Percentiles rank a stretch among this genome's conserved stretches.
Conservation (phyloP, 495 filamentous ascomycete species). For the Aspergillus saccharolyticus region DNA sequence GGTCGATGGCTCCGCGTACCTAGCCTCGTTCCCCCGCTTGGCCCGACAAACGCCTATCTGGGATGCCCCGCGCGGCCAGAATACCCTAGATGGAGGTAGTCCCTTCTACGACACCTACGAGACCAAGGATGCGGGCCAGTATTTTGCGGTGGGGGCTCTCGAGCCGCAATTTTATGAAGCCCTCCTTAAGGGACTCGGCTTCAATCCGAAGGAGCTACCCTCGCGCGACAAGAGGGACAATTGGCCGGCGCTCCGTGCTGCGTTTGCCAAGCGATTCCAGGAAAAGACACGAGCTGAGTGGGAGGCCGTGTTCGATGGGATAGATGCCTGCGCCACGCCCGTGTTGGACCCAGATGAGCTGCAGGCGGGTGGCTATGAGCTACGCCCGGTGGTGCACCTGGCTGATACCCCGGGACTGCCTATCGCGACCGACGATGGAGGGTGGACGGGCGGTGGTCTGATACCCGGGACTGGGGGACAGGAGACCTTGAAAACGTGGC, state of each 20-base stretch:
- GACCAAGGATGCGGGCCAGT: slow-evolving; percentile 70
- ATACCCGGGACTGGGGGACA: slow-evolving; percentile 65
- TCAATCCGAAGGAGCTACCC: slow-evolving; percentile 51
- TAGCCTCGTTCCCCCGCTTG: slow-evolving; percentile 72
- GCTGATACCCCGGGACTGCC: slow-evolving; percentile 57
- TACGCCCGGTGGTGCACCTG: slow-evolving; percentile 69
- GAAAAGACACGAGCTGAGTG: slow-evolving; percentile 73
- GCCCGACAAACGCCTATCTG: slow-evolving; percentile 54
- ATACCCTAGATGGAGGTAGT: slow-evolving; percentile 75
- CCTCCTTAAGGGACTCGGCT: slow-evolving; percentile 59
- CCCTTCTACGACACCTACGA: slow-evolving; percentile 88
- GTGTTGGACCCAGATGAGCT: slow-evolving; percentile 73
- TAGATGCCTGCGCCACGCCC: slow-evolving; percentile 87
- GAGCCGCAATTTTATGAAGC: slow-evolving; percentile 78
- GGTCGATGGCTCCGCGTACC: slow-evolving; percentile 80
- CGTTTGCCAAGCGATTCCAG: slow-evolving; percentile 62
- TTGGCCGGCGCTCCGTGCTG: slow-evolving; percentile 59
- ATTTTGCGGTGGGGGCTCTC: slow-evolving; percentile 85
- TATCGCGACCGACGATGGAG: slow-evolving; percentile 54
- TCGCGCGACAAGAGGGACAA: slow-evolving; percentile 47
- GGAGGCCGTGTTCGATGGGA: slow-evolving; percentile 81
- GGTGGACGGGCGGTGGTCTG: slow-evolving; percentile 58
- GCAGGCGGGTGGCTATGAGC: slow-evolving; percentile 62
- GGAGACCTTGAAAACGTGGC: slow-evolving; percentile 65
- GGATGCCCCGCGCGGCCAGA: slow-evolving; percentile 60